phyloP scores from a whole-genome alignment of 176 grass and related monocot species.

The Zizania latifolia region DNA sequence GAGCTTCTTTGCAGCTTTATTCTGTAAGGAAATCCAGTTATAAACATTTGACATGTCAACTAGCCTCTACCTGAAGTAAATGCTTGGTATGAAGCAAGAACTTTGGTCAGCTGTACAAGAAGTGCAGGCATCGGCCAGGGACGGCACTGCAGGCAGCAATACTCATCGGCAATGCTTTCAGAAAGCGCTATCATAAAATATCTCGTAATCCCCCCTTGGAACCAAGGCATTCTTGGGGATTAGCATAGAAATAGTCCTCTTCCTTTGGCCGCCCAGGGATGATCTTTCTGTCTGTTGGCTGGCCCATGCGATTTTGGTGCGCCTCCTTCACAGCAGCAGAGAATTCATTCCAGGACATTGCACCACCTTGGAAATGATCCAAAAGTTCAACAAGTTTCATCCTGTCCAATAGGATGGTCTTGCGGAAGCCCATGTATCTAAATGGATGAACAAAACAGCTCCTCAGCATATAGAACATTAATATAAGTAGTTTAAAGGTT shows the following conservation, averaged over 20 bases:
- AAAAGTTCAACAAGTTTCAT: slow-evolving; percentile 77
- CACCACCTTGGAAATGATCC: slow-evolving; percentile 63
- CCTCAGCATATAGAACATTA: not conserved
- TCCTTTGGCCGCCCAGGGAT: slow-evolving; percentile 74
- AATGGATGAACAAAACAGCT: not conserved
- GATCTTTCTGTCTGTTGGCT: slow-evolving; percentile 49
- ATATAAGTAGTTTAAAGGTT: not conserved
- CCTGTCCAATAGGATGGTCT: slow-evolving; percentile 70
- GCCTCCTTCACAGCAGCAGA: slow-evolving; percentile 58
- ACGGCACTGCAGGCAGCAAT: not conserved
- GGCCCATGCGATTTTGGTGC: slow-evolving; percentile 69
- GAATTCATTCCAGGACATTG: slow-evolving; percentile 69
- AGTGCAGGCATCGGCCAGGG: not conserved
- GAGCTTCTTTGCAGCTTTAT: slow-evolving; percentile 36
- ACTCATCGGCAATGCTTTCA: not conserved
- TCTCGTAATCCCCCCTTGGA: slow-evolving; percentile 19
- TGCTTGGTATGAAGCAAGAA: slow-evolving; percentile 5
- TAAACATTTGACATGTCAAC: slow-evolving; percentile 1
- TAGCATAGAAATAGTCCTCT: slow-evolving; percentile 92
- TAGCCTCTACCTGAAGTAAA: slow-evolving; percentile 30
- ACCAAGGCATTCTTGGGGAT: slow-evolving; percentile 76
- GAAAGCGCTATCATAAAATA: slow-evolving; percentile 5
- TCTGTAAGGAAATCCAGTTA: slow-evolving; percentile 13
- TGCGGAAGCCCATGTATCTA: slow-evolving; percentile 64
- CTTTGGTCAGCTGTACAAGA: slow-evolving; percentile 40